These are phyloP conservation scores for Globisporangium cylindrosporum DNA, from an alignment of 352 stramenopile genomes.

Conservation along the genomic window DNA sequence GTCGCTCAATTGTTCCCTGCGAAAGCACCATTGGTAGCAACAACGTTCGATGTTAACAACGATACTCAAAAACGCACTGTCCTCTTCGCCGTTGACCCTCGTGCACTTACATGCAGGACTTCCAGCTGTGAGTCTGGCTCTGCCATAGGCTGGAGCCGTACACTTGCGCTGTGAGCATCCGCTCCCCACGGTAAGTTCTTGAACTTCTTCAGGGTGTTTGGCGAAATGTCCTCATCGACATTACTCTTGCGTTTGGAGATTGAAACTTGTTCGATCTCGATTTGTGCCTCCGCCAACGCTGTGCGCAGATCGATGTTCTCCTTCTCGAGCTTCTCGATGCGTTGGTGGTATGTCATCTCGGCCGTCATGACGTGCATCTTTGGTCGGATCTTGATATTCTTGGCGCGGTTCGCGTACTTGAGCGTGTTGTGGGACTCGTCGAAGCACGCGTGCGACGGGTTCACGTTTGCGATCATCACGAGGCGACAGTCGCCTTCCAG, in stretches of 20 bases:
- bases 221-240: conserved; percentile 28
- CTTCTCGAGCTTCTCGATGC: conserved; percentile 52
- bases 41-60: not conserved
- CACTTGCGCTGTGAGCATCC: not conserved
- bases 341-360: conserved; percentile 62
- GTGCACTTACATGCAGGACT: conserved; percentile 11
- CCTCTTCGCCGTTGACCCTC: not conserved
- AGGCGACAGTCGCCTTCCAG: conserved; percentile 88
- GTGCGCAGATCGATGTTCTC: conserved; percentile 45
- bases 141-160: not conserved
- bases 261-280: conserved; percentile 23
- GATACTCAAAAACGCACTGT: not conserved
- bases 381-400: conserved; percentile 89
- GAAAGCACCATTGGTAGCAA: not conserved
- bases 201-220: conserved; percentile 36
- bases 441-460: conserved; percentile 68
- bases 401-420: conserved; percentile 87
- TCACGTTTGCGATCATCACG: conserved; percentile 90
- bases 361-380: conserved; percentile 81
- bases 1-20: conserved; percentile 27
- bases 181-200: conserved; percentile 34
- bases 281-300: conserved; percentile 29
- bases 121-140: conserved; percentile 11
- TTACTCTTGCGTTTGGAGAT: conserved; percentile 41
- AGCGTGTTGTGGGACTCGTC: conserved; percentile 90